phyloP scores from a whole-genome alignment of 257 asterid genomes.

The Gentiana macrophylla region DNA sequence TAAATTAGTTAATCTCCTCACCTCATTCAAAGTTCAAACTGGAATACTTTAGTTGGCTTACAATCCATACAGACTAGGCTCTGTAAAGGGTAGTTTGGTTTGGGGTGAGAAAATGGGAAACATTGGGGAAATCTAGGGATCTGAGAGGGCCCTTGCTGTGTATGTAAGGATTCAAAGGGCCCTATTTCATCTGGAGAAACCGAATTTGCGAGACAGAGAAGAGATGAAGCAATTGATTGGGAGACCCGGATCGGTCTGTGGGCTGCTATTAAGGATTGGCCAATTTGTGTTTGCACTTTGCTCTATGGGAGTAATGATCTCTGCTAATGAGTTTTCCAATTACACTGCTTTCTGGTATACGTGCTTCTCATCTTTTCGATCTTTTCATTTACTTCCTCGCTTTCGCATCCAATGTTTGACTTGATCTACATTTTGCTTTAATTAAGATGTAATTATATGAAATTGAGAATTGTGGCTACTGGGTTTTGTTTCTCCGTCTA shows the following conservation, averaged over 20 bases:
- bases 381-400: not conserved
- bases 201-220: constrained; percentile 2
- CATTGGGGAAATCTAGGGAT: constrained; percentile 38
- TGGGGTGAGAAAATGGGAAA: constrained; percentile 25
- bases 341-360: constrained; percentile 90
- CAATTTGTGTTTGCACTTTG: constrained; percentile 79
- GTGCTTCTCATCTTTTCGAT: not conserved
- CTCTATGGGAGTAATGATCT: constrained; percentile 80
- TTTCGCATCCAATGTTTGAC: not conserved
- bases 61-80: no score
- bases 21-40: not conserved
- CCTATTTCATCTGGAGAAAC: not conserved
- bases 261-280: constrained; percentile 64
- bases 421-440: no score
- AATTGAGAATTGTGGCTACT: no score
- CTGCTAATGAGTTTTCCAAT: constrained; percentile 80
- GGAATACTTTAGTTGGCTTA: not conserved
- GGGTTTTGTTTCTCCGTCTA: no score
- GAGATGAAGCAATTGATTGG: constrained; percentile 73
- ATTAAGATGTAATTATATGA: no score
- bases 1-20: not conserved
- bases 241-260: constrained; percentile 72
- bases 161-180: constrained; percentile 6
- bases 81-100: no score
- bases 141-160: constrained; percentile 40